These are phyloP conservation scores for Raffaelea deltoideospora DNA, from an alignment of 2,329 filamentous ascomycete species.

Conservation along the genomic window DNA sequence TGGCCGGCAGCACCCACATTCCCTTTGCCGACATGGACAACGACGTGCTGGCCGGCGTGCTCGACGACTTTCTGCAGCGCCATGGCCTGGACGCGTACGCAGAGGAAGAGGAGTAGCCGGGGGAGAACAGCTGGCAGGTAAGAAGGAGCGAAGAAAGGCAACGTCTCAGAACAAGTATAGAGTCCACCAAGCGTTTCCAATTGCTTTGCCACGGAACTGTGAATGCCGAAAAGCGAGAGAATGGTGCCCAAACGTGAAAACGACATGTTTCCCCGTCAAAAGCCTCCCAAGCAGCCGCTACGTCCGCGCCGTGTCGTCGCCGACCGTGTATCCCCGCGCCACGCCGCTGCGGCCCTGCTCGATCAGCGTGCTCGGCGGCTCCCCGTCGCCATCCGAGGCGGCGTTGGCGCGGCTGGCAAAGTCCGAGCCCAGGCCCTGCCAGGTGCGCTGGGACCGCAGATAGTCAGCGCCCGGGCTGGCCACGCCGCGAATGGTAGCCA, in stretches of 20 bases:
- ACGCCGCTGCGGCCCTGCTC: conserved; percentile 81
- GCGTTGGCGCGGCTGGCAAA: conserved; percentile 36
- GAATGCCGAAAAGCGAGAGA: too few species aligned
- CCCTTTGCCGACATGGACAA: conserved; percentile 15
- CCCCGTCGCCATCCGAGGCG: conserved; percentile 13
- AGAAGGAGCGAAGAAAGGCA: too few species aligned
- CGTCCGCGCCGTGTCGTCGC: conserved; percentile 25
- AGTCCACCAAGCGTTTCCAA: too few species aligned
- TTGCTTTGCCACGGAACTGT: too few species aligned
- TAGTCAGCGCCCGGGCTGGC: conserved; percentile 88
- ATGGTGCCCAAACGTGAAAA: too few species aligned
- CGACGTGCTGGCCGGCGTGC: conserved; percentile 11
- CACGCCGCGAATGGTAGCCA: conserved; percentile 71
- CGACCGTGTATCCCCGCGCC: conserved; percentile 75
- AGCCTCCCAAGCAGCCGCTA: too few species aligned
- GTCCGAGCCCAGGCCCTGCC: conserved; percentile 84
- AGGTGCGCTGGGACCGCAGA: conserved; percentile 66
- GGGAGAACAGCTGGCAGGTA: too few species aligned
- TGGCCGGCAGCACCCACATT: conserved; percentile 13
- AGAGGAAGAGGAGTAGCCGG: background rate
- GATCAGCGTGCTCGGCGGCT: conserved; percentile 45
- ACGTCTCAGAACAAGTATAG: too few species aligned
- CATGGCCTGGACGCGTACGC: conserved; percentile 9
- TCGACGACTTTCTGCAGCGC: conserved; percentile 11
- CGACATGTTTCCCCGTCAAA: too few species aligned